These are phyloP conservation scores for Penicillium bovifimosum DNA, from an alignment of 495 filamentous ascomycete genomes.

Conservation along the genomic window DNA sequence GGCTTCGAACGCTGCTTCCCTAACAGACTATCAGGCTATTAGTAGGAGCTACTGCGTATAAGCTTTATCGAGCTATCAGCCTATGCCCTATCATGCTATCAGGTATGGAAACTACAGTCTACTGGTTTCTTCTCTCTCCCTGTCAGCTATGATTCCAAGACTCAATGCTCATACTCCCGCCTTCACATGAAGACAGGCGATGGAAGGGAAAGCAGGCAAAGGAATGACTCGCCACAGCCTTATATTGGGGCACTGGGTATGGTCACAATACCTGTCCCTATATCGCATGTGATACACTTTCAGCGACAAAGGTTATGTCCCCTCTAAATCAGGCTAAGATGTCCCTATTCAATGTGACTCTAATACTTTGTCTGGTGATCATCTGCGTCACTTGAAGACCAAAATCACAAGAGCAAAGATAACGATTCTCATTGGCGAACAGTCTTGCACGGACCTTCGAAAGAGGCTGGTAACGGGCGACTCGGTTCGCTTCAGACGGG, in stretches of 20 bases:
- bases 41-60: too few species aligned
- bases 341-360: not conserved
- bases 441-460: constrained; percentile 15
- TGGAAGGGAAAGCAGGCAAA: too few species aligned
- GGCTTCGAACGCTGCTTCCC: too few species aligned
- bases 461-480: not conserved
- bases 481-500: not conserved
- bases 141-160: too few species aligned
- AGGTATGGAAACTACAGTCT: too few species aligned
- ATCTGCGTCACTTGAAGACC: constrained; percentile 10
- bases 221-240: too few species aligned
- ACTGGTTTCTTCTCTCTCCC: too few species aligned
- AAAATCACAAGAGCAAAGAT: constrained; percentile 16
- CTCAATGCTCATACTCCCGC: too few species aligned
- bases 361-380: constrained; percentile 13
- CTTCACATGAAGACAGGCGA: too few species aligned
- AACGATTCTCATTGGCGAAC: constrained; percentile 11
- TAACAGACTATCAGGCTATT: too few species aligned
- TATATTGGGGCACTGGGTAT: not conserved
- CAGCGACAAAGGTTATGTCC: not conserved
- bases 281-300: not conserved
- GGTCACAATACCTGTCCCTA: not conserved
- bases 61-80: too few species aligned
- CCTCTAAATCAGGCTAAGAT: not conserved
- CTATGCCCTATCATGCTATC: too few species aligned